Percentiles rank a stretch among this genome's conserved stretches.
These are phyloP conservation scores for Arachnomyces sp. DNA, from an alignment of 2,329 filamentous ascomycete species.

Conservation along the genomic window DNA sequence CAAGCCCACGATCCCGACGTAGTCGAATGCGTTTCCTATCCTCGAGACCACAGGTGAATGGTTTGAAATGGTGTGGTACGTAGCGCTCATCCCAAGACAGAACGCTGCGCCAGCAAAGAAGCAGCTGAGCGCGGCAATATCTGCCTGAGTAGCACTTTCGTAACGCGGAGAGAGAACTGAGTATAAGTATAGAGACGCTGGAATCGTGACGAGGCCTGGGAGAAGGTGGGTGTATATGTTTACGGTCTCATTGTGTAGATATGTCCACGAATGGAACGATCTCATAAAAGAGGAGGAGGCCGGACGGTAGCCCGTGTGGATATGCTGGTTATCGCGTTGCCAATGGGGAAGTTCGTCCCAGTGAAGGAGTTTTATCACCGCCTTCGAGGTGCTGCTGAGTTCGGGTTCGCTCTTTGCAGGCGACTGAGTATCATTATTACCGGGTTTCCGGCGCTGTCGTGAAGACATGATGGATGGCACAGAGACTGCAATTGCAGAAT, in stretches of 20 bases:
- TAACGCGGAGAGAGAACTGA: slow-evolving; percentile 58
- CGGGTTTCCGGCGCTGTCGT: not conserved
- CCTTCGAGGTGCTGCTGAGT: slow-evolving; percentile 9
- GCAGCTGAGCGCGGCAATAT: slow-evolving; percentile 66
- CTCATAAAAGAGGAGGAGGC: slow-evolving; percentile 53
- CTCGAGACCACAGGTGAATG: slow-evolving; percentile 71
- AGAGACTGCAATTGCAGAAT: not conserved
- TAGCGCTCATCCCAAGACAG: slow-evolving; percentile 74
- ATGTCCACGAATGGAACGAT: slow-evolving; percentile 52
- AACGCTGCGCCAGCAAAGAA: slow-evolving; percentile 69
- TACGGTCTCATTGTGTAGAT: slow-evolving; percentile 62
- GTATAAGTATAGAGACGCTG: slow-evolving; percentile 49
- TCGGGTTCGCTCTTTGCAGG: no score
- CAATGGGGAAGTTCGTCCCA: slow-evolving; percentile 48
- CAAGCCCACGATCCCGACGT: slow-evolving; percentile 83
- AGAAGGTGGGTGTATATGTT: slow-evolving; percentile 68
- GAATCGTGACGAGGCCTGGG: slow-evolving; percentile 55
- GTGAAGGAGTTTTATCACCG: slow-evolving; percentile 34
- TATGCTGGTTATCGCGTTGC: slow-evolving; percentile 62
- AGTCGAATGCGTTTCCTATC: slow-evolving; percentile 89
- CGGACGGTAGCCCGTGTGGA: slow-evolving; percentile 58
- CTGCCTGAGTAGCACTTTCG: slow-evolving; percentile 50
- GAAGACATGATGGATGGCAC: slow-evolving; percentile 1
- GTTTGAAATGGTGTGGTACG: slow-evolving; percentile 77
- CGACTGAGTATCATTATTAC: no score